Evolutionary conservation across 2,329 filamentous ascomycete genomes (phyloP), one percentile per base, ranked within the genome.

Genomic region (Pseudogymnoascus destructans): DNA sequence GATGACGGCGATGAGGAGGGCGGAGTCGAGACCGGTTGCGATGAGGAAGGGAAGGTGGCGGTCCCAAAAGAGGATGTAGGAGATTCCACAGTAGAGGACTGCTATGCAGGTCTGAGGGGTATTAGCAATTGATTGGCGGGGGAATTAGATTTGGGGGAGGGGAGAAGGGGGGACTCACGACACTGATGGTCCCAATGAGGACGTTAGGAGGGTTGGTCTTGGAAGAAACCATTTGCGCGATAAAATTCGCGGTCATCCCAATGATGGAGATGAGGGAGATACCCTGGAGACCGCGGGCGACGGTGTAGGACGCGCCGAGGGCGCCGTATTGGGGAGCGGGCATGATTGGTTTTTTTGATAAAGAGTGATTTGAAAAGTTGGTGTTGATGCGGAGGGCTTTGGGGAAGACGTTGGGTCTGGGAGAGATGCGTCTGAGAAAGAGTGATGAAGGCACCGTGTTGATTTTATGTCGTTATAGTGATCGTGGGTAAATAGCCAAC

Each of bases 11-110:
- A 95, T 79, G 58, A 93, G 79, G 42, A 93, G 78, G 33, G 83
- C 69, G 3, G 76, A 70, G 71, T 96, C 91, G 56, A 86, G 73
- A 10, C 71, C 80, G 0, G 82, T 78, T 55, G 79, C 79, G 71
- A 88, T 77, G 58, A 91, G 79, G 61, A 90, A 83, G 4, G 89
- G 86, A 10, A 91, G 84, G 63, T 89, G 79, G 64, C 81, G 78
- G 69, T 91, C 87, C 65, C 84, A 77, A 72, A 89, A 92, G 64
- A 91, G 86, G 69, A 95, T 89, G 73, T 86, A 86, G 15, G 86
- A 85, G 65, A 95, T 84, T 65, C 79, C 79, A 63, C 85, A 81
- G 77, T 95, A 95, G 61, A 95, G 79, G 4, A 84, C 79, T 8
- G 87, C 84, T 60, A 93, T 82, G 72, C 81, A 87, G 27, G 87